Evolutionary conservation across 108 stramenopile genomes (phyloP).

Genomic region (Cyclotella choctawhatcheeana): DNA sequence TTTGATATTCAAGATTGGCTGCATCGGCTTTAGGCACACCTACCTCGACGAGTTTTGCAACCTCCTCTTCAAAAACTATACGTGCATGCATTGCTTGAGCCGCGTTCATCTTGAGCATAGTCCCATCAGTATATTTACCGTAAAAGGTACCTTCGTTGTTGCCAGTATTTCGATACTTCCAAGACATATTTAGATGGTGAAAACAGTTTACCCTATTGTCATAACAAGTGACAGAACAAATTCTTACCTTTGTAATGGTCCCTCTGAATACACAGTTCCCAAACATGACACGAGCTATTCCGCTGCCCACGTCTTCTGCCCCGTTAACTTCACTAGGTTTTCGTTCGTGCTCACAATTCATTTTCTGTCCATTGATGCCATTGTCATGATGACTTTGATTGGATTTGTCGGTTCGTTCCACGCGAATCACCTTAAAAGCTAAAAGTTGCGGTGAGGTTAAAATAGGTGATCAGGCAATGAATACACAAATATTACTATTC

Average conservation of each 20-base stretch:
- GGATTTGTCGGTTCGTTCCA: conserved; percentile 9
- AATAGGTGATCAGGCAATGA: too few species aligned
- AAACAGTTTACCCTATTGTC: too few species aligned
- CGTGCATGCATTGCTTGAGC: conserved; percentile 23
- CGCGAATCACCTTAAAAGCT: conserved; percentile 15
- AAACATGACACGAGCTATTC: conserved; percentile 24
- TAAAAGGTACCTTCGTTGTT: conserved; percentile 33
- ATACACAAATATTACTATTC: too few species aligned
- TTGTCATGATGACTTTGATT: not conserved
- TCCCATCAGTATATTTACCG: conserved; percentile 20
- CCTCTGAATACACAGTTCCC: conserved; percentile 27
- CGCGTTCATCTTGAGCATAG: conserved; percentile 40
- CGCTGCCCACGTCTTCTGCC: conserved; percentile 14
- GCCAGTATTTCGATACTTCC: conserved; percentile 28
- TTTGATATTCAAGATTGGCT: conserved; percentile 19
- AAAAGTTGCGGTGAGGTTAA: too few species aligned
- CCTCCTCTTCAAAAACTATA: conserved; percentile 38
- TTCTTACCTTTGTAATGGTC: conserved; percentile 24
- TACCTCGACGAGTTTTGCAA: conserved; percentile 11
- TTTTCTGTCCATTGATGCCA: not conserved
- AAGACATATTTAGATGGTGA: not conserved
- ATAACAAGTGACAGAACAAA: not conserved
- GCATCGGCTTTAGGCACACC: conserved; percentile 29
- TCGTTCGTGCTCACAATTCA: not conserved
- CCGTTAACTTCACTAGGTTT: not conserved